These are phyloP conservation scores for Artemisia annua DNA, from an alignment of 129 eudicot genomes.

Conservation along the genomic window DNA sequence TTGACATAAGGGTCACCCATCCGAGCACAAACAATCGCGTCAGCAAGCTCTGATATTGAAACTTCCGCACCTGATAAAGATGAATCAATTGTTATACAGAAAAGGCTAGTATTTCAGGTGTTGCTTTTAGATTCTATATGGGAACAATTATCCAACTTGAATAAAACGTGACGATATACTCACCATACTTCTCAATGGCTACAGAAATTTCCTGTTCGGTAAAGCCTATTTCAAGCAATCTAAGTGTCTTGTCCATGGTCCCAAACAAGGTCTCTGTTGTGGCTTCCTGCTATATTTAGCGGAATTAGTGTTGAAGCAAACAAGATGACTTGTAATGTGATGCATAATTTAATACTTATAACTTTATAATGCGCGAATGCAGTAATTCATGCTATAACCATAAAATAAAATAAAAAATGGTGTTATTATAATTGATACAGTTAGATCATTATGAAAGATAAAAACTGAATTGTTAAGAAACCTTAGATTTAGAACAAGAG, in stretches of 20 bases:
- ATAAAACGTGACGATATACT: slow-evolving; percentile 32
- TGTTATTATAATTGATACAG: background rate
- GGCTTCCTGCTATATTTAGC: slow-evolving; percentile 42
- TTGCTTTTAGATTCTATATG: slow-evolving; percentile 1
- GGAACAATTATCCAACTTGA: background rate
- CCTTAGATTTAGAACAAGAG: too few species aligned
- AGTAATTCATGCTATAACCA: background rate
- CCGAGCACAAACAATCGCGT: slow-evolving; percentile 55
- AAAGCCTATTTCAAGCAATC: slow-evolving; percentile 84
- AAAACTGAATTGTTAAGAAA: too few species aligned
- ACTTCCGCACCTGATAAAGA: slow-evolving; percentile 74
- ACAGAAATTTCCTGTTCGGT: slow-evolving; percentile 76
- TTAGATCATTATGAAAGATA: background rate
- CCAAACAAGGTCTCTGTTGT: slow-evolving; percentile 79
- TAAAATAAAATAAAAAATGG: background rate
- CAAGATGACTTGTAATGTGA: slow-evolving; percentile 15
- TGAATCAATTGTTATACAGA: slow-evolving; percentile 11
- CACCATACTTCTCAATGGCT: slow-evolving; percentile 87
- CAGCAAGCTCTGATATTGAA: slow-evolving; percentile 72
- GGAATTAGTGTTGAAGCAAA: slow-evolving; percentile 23
- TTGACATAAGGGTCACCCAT: slow-evolving; percentile 36
- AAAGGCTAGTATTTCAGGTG: slow-evolving; percentile 1
- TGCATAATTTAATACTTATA: background rate
- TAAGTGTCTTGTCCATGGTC: slow-evolving; percentile 91
- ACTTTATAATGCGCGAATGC: too few species aligned